phyloP scores from a whole-genome alignment of 305 asterid species.

The Fraxinus greggii region DNA sequence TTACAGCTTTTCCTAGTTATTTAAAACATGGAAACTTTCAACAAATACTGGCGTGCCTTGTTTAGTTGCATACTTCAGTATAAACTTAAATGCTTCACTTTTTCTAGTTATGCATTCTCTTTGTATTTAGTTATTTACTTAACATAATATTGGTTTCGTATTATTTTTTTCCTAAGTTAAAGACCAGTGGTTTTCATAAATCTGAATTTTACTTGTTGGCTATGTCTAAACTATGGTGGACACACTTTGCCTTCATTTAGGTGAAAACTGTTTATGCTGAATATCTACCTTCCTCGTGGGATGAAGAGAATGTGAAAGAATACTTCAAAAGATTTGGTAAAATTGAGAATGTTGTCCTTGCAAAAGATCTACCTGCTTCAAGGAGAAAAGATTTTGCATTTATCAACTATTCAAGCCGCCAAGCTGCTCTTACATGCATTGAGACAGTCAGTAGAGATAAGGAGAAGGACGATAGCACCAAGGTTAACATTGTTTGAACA shows the following conservation, averaged over 20 bases:
- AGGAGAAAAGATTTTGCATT: slow-evolving; percentile 72
- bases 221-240: slow-evolving; percentile 22
- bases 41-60: neutral
- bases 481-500: slow-evolving; percentile 41
- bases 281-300: slow-evolving; percentile 64
- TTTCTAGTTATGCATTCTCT: neutral
- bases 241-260: slow-evolving; percentile 36
- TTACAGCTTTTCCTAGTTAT: neutral
- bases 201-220: slow-evolving; percentile 9
- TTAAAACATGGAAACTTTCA: neutral
- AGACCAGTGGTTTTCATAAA: neutral
- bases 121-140: neutral
- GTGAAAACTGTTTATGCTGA: slow-evolving; percentile 71
- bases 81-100: neutral
- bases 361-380: slow-evolving; percentile 55
- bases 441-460: slow-evolving; percentile 46
- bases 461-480: slow-evolving; percentile 40
- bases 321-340: slow-evolving; percentile 69
- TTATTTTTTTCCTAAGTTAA: neutral
- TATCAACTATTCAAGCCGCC: slow-evolving; percentile 52
- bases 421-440: slow-evolving; percentile 71
- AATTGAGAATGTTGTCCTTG: slow-evolving; percentile 57
- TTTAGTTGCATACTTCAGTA: neutral
- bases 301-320: slow-evolving; percentile 48
- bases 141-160: neutral